These are phyloP conservation scores for Cyclaneusma minus DNA, from an alignment of 2,329 filamentous ascomycete species.

Conservation along the genomic window DNA sequence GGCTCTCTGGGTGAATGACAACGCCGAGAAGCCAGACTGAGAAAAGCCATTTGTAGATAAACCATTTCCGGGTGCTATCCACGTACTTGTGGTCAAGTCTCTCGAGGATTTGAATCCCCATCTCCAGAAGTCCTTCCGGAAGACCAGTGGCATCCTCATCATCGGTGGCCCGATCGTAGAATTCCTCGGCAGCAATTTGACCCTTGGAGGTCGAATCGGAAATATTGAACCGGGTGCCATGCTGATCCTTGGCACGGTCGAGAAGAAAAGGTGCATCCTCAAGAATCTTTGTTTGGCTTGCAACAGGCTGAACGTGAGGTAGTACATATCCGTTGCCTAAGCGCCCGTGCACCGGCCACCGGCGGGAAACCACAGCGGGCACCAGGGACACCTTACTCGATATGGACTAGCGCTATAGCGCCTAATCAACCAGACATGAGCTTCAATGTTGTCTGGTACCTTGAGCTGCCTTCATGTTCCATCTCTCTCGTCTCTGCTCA, in stretches of 20 bases:
- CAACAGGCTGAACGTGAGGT: no score
- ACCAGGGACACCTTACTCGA: no score
- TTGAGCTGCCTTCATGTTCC: no score
- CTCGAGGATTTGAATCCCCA: slow-evolving; percentile 63
- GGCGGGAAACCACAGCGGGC: no score
- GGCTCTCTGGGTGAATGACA: slow-evolving; percentile 64
- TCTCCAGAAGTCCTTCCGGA: slow-evolving; percentile 62
- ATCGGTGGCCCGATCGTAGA: slow-evolving; percentile 69
- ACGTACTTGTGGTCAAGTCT: slow-evolving; percentile 56
- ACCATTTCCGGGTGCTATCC: slow-evolving; percentile 60
- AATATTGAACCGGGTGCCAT: slow-evolving; percentile 50
- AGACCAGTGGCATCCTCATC: slow-evolving; percentile 68
- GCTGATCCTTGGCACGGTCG: slow-evolving; percentile 63
- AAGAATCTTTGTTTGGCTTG: slow-evolving; percentile 76
- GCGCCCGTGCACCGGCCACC: no score
- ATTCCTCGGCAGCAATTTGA: slow-evolving; percentile 64
- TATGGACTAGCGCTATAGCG: no score
- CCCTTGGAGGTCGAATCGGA: slow-evolving; percentile 59
- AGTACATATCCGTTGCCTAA: no score
- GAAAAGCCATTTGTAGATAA: slow-evolving; percentile 80
- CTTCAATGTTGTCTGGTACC: no score
- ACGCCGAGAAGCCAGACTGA: slow-evolving; percentile 66
- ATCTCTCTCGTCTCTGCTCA: no score
- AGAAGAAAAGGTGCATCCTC: slow-evolving; percentile 78
- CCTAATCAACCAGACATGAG: no score